Conservation (phyloP, 768 basidiomycete species). For the Fomitopsis pulvina region DNA sequence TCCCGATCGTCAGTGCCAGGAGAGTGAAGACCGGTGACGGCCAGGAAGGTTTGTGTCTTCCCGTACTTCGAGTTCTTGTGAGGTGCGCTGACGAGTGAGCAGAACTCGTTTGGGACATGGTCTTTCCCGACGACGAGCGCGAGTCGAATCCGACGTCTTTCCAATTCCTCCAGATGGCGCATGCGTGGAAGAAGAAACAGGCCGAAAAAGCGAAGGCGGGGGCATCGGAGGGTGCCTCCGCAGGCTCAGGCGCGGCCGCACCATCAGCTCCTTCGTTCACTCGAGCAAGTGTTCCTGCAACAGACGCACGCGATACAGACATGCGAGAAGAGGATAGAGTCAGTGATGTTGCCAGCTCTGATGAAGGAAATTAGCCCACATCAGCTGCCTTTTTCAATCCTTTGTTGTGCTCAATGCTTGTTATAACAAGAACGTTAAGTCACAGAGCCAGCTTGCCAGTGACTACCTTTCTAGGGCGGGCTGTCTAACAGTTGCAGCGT, state of each 20-base stretch:
- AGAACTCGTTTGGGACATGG: slow-evolving; percentile 82
- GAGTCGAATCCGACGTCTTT: slow-evolving; percentile 90
- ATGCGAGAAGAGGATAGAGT: slow-evolving; percentile 29
- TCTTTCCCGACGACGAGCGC: slow-evolving; percentile 94
- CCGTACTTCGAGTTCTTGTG: background rate
- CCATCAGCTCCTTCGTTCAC: background rate
- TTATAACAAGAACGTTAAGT: too few relatives aligned
- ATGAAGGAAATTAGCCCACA: slow-evolving; percentile 27
- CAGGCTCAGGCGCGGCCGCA: background rate
- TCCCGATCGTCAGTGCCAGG: slow-evolving; percentile 74
- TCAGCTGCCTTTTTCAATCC: too few relatives aligned
- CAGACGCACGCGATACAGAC: background rate
- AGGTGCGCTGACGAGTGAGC: background rate
- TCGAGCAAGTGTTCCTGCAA: background rate
- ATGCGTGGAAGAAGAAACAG: slow-evolving; percentile 73
- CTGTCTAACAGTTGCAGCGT: too few relatives aligned
- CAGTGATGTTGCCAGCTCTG: slow-evolving; percentile 53
- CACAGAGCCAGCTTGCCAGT: too few relatives aligned
- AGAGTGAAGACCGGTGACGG: slow-evolving; percentile 83
- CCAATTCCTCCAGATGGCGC: slow-evolving; percentile 95
- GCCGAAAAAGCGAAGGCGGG: slow-evolving; percentile 27
- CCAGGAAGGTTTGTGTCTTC: slow-evolving; percentile 25
- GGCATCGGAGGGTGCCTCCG: slow-evolving; percentile 7
- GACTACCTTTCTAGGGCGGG: too few relatives aligned
- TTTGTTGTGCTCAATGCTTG: too few relatives aligned